Base-by-base conservation (phyloP, 169 alveolate genomes). In the Cryptosporidium felis region DNA sequence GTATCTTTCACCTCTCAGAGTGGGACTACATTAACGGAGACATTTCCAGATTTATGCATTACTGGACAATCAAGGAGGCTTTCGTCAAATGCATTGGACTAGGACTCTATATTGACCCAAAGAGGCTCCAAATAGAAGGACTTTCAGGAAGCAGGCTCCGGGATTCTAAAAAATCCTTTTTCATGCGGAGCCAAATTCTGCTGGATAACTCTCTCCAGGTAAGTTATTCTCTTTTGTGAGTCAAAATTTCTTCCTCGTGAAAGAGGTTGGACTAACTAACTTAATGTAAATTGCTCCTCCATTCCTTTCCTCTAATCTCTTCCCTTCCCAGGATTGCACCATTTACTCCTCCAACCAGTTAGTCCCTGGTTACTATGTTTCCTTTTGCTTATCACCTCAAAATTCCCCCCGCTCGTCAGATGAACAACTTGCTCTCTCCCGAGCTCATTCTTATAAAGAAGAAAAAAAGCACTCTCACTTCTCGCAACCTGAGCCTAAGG, bases 41-140 rank as follows among this genome's bases (percentile, higher is more conserved):
- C 42, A 56, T 74, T 18, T n/a, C 53, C 1, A 62, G 58, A 46
- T 81, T 81, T 16, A 81, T 81, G 89, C 44, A 66, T 18, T 47
- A 49, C 18, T 81, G 89, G 89, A 81, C 89, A n/a, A 62, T 81
- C 26, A 81, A 81, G 59, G 89, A 81, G 45, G 63, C 82, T 28
- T 81, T 62, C 36, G 89, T 81, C 3, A 81, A 81, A 26, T 56
- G 53, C 41, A 32, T 62, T 44, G 89, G 81, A 2, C 4, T 42
- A 44, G 89, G 89, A 18, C 67, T 81, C 30, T 62, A 81, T 32
- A 42, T 81, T 41, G 89, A 60, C 6, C 89, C 89, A 28, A 41
- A 16, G n/a, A 62, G 89, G 38, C 14, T 81, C 16, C 9, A n/a
- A 40, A 53, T 74, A n/a, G 18, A 9, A 32, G 23, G 28, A 1